Base-by-base conservation (phyloP, 2,329 filamentous ascomycete species). In the Alternaria postmessia region DNA sequence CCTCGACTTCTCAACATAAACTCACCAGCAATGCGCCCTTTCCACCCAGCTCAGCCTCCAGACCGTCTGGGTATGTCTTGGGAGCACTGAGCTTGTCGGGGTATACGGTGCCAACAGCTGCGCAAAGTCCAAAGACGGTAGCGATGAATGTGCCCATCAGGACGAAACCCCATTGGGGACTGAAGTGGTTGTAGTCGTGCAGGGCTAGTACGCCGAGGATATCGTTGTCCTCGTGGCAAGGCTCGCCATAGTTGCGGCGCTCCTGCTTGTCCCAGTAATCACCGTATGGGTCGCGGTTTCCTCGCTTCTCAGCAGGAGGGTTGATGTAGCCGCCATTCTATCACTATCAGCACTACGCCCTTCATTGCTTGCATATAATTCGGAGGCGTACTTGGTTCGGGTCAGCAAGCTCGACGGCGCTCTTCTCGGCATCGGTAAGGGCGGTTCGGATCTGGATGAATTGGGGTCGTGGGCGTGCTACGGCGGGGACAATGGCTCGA, bases 211-310 rank as follows among this genome's bases (percentile, higher is more conserved):
- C 90, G 71, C 93, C 94, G 59, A 98, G 85, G 59, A 93, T 86
- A 79, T 99, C 96, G 80, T 97, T 91, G 80, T 99, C 95, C 81
- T 99, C 96, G 80, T 99, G 94, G 53, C 96, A 88, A 12, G 94
- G 92, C 81, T 99, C 96, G 80, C 94, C 94, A 78, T 92, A 98
- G 86, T 99, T 98, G 75, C 95, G 89, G 78, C 94, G 90, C 81
- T 98, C 95, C 83, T 99, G 95, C 80, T 93, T 91, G 82, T 99
- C 94, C 92, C 93, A 98, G 93, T 93, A 99, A 77, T 92, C 89
- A 76, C 81, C 94, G 79, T 98, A 88, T 36, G 96, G 95, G 80
- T 98, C 95, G 78, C 95, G 92, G 83, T 93, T 91, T 80, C 93
- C 90, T 71, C 94, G 91, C 86, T 97, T 97, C 81, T 94, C 83